These are phyloP conservation scores for Mediolabrus comicus DNA, from an alignment of 108 stramenopile species.

Conservation along the genomic window DNA sequence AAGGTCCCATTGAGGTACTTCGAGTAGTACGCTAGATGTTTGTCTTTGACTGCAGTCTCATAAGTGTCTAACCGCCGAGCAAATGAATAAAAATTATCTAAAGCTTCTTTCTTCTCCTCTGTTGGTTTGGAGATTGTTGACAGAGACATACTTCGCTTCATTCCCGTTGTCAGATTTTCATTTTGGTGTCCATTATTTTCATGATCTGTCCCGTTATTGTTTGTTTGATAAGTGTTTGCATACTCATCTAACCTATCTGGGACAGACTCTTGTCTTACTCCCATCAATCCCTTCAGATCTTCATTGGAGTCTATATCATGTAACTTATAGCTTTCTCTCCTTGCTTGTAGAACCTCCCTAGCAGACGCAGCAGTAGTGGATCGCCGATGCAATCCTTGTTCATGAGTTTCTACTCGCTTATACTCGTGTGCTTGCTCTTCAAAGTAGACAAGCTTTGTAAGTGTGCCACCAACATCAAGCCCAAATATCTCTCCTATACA, in stretches of 20 bases:
- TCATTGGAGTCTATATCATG: constrained; percentile 47
- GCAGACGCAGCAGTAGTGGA: constrained; percentile 65
- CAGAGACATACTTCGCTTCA: constrained; percentile 66
- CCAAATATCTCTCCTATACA: constrained; percentile 78
- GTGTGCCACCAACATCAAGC: constrained; percentile 92
- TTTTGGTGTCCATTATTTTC: background rate
- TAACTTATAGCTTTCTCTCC: constrained; percentile 13
- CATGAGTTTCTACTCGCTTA: constrained; percentile 9
- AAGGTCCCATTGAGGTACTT: constrained; percentile 88
- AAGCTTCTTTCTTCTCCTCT: constrained; percentile 58
- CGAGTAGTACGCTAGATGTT: constrained; percentile 86
- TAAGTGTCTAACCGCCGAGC: constrained; percentile 70
- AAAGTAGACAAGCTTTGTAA: constrained; percentile 97
- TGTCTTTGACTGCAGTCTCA: constrained; percentile 83
- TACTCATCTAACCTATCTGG: constrained; percentile 61
- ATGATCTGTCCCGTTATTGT: constrained; percentile 9
- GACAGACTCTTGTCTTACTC: constrained; percentile 58
- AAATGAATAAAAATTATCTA: constrained; percentile 84
- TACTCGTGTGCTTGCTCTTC: constrained; percentile 60
- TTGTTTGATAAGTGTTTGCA: constrained; percentile 43
- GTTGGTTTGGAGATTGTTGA: constrained; percentile 55
- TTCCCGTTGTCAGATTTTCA: constrained; percentile 19
- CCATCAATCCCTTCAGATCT: constrained; percentile 47
- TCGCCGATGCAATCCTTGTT: constrained; percentile 43
- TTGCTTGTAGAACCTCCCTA: constrained; percentile 57